These are phyloP conservation scores for Spiromastix sp. DNA, from an alignment of 2,329 filamentous ascomycete species.

Conservation along the genomic window DNA sequence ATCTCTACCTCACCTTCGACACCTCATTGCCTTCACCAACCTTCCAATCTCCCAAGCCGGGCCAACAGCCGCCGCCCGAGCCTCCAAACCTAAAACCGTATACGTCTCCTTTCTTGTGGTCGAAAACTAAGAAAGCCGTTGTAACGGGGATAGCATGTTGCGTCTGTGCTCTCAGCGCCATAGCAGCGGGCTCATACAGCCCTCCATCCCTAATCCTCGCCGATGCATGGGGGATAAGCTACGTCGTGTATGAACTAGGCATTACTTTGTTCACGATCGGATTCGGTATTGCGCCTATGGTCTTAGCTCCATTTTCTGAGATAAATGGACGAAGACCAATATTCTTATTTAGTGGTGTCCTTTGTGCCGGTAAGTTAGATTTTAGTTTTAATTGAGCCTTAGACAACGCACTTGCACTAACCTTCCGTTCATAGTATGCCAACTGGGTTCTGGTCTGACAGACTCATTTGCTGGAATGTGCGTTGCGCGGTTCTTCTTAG, in stretches of 20 bases:
- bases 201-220: constrained; percentile 58
- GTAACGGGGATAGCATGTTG: constrained; percentile 64
- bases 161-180: constrained; percentile 68
- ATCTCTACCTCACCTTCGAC: constrained; percentile 53
- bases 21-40: constrained; percentile 43
- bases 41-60: constrained; percentile 20
- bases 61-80: constrained; percentile 38
- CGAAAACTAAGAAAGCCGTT: constrained; percentile 55
- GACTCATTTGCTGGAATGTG: constrained; percentile 62
- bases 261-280: constrained; percentile 75
- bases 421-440: constrained; percentile 40
- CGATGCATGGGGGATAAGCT: constrained; percentile 53
- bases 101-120: constrained; percentile 64
- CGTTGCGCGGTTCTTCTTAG: constrained; percentile 63
- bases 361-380: constrained; percentile 50
- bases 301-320: constrained; percentile 77
- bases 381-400: background rate
- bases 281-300: constrained; percentile 77
- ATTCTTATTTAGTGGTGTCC: constrained; percentile 60
- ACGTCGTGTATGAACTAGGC: constrained; percentile 58
- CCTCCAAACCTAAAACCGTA: constrained; percentile 58
- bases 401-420: background rate
- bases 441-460: constrained; percentile 64
- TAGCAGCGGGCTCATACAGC: constrained; percentile 70
- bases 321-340: constrained; percentile 79